Evolutionary conservation across 345 rosid genomes (phyloP).

Genomic region (Hibiscus syriacus): DNA sequence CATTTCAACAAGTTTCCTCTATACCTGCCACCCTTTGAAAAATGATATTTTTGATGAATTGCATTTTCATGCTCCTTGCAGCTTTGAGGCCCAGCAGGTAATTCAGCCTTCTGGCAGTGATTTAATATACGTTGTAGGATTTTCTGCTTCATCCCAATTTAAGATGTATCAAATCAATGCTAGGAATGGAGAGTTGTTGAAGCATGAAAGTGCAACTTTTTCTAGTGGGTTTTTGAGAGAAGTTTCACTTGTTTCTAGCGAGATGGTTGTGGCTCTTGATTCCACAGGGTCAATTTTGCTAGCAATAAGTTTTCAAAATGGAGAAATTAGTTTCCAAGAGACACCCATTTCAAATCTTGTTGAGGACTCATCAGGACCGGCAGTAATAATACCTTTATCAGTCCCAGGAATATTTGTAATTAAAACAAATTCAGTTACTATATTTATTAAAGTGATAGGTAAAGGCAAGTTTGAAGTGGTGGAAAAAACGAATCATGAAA

Average conservation of each 20-base stretch:
- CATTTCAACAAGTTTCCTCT: neutral
- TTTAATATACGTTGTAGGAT: conserved; percentile 54
- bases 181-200: conserved; percentile 61
- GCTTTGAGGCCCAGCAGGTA: conserved; percentile 71
- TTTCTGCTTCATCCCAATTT: conserved; percentile 52
- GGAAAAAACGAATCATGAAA: conserved; percentile 45
- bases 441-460: conserved; percentile 44
- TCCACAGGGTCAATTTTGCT: conserved; percentile 51
- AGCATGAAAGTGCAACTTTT: conserved; percentile 48
- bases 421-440: conserved; percentile 28
- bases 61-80: conserved; percentile 27
- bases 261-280: conserved; percentile 62
- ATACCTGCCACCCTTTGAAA: neutral
- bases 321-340: conserved; percentile 44
- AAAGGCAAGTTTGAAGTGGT: conserved; percentile 65
- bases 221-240: conserved; percentile 69
- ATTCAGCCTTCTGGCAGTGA: conserved; percentile 53
- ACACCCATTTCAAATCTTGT: conserved; percentile 52
- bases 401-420: conserved; percentile 52
- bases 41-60: conserved; percentile 10
- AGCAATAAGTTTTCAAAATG: conserved; percentile 44
- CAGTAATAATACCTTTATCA: conserved; percentile 48
- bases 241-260: conserved; percentile 53
- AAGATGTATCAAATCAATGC: conserved; percentile 57
- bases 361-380: conserved; percentile 41